These are phyloP conservation scores for Yarrowia osloensis DNA, from an alignment of 805 yeast species.

Conservation along the genomic window DNA sequence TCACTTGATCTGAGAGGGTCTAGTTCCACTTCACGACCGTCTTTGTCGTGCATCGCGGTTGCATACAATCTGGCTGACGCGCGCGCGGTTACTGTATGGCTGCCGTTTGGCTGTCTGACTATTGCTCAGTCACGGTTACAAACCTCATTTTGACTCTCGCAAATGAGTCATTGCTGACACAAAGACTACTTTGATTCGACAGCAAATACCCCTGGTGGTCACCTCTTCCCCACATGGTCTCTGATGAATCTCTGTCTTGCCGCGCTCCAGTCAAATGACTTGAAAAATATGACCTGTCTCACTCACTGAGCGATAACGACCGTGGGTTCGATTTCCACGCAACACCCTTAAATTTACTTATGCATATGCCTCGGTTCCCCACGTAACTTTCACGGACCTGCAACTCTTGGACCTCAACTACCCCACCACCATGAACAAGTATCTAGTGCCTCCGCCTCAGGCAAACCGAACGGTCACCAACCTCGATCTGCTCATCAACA, in stretches of 20 bases:
- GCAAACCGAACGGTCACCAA: conserved; percentile 22
- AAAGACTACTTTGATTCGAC: too few species aligned
- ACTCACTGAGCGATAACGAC: too few species aligned
- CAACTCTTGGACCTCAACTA: background rate
- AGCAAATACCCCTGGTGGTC: too few species aligned
- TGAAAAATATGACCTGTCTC: too few species aligned
- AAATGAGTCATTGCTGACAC: too few species aligned
- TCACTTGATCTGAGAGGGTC: too few species aligned
- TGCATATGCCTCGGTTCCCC: conserved; percentile 25
- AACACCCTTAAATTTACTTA: background rate
- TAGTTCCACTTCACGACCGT: background rate
- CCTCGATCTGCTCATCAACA: conserved; percentile 31
- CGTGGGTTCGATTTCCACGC: background rate
- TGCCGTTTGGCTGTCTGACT: too few species aligned
- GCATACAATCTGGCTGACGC: too few species aligned
- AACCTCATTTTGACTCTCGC: too few species aligned
- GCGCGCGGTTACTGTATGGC: background rate
- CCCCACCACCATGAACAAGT: conserved; percentile 10
- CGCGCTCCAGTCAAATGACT: background rate
- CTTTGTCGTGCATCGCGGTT: background rate
- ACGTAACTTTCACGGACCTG: conserved; percentile 8
- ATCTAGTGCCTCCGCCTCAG: conserved; percentile 6
- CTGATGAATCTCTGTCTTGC: too few species aligned
- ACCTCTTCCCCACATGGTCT: too few species aligned
- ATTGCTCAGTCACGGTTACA: background rate